These are phyloP conservation scores for Monilinia polystroma DNA, from an alignment of 2,329 filamentous ascomycete genomes.

Conservation along the genomic window DNA sequence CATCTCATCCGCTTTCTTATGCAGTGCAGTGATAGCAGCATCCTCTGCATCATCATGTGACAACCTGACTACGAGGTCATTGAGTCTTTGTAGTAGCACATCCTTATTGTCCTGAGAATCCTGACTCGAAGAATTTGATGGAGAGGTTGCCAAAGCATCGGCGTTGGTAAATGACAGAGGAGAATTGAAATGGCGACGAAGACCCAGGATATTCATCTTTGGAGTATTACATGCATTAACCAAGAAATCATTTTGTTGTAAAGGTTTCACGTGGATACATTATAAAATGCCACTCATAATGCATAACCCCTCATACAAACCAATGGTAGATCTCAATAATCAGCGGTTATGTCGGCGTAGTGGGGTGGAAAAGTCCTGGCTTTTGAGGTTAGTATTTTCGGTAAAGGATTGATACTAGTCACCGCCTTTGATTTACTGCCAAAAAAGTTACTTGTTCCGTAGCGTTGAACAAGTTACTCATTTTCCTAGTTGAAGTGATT, in stretches of 20 bases:
- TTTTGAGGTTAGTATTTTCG: background rate
- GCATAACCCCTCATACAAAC: slow-evolving; percentile 17
- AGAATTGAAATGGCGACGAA: slow-evolving; percentile 35
- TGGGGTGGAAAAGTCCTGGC: slow-evolving; percentile 13
- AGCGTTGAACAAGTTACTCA: too few species aligned
- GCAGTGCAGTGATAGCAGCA: slow-evolving; percentile 39
- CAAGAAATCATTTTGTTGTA: slow-evolving; percentile 16
- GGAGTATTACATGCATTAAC: slow-evolving; percentile 18
- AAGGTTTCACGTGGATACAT: slow-evolving; percentile 20
- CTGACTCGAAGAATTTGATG: slow-evolving; percentile 20
- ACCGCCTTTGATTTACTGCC: slow-evolving; percentile 8
- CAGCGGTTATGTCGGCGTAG: slow-evolving; percentile 9
- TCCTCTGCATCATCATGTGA: slow-evolving; percentile 36
- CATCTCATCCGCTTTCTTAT: slow-evolving; percentile 43
- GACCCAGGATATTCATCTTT: slow-evolving; percentile 21
- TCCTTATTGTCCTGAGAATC: slow-evolving; percentile 39
- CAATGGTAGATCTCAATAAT: slow-evolving; percentile 16
- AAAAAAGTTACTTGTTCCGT: background rate
- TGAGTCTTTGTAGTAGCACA: slow-evolving; percentile 40
- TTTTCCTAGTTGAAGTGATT: background rate
- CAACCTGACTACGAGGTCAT: slow-evolving; percentile 40
- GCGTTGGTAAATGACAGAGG: slow-evolving; percentile 22
- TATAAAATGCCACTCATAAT: slow-evolving; percentile 11
- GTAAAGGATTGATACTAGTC: background rate
- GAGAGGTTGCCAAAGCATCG: slow-evolving; percentile 5